Evolutionary conservation across 768 basidiomycete species (phyloP), one percentile per base, ranked within the genome.

Genomic region (Phanerochaete carnosa): DNA sequence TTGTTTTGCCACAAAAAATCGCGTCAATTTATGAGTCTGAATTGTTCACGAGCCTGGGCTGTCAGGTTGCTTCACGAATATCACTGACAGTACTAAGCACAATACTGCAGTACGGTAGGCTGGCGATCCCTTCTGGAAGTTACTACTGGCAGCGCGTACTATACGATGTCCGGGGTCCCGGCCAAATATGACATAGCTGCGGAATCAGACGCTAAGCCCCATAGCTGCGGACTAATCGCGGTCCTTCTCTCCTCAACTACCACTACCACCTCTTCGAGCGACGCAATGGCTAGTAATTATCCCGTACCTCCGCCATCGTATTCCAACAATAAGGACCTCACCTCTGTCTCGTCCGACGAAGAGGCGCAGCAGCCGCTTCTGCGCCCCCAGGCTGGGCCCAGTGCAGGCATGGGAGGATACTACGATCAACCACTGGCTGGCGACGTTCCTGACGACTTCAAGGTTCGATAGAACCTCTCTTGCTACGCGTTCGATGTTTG

Each of bases 371-470:
- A 89, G 62, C 90, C 89, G 1, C 75, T 93, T 37, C 78, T 90
- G 26, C 65, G 60, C 26, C 59, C 66, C 0, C 57, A 62, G 16
- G 71, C 76, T 12, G 75, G 81, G 26, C 72, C 82, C 22, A 78
- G 83, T 57, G 63, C 67, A 2, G 77, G 80, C 60, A 72, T 72
- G 19, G 79, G 80, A 29, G 86, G 76, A n/a, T 80, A 86, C 65
- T 90, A 82, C 64, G 84, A 94, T 74, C 91, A 94, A 65, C 87
- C 92, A 5, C 79, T 75, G 28, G 77, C 76, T 33, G 91, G 83
- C 50, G 93, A 94, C 64, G 68, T 94, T 50, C 93, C 92, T 0
- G 95, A 96, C 68, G 95, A 97, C 73, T 97, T 97, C 84, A 94
- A 95, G 83, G 92, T 92, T 61, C 25, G 76, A 68, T 1, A 26